Evolutionary conservation across 352 stramenopile species (phyloP).

Genomic region (Elongisporangium prolatum): DNA sequence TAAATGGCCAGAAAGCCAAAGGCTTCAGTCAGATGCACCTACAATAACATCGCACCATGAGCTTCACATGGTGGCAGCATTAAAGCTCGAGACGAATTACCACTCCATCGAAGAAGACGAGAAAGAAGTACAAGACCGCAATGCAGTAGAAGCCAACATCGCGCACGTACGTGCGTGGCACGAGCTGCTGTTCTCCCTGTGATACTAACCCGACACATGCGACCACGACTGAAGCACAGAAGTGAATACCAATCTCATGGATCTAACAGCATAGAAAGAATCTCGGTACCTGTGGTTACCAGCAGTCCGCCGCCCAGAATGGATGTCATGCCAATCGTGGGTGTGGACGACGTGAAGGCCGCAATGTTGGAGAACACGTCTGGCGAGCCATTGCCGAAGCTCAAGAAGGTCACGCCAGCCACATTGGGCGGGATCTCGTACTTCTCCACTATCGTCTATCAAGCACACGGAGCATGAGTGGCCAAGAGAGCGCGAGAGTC

Average conservation of each 20-base stretch:
- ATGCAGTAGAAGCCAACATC: slow-evolving; percentile 76
- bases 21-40: slow-evolving; percentile 55
- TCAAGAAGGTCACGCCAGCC: slow-evolving; percentile 75
- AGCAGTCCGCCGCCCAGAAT: slow-evolving; percentile 70
- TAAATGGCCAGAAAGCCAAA: slow-evolving; percentile 76
- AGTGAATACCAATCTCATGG: neutral
- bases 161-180: slow-evolving; percentile 67
- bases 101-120: slow-evolving; percentile 67
- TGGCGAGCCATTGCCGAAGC: slow-evolving; percentile 74
- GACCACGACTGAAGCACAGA: slow-evolving; percentile 33
- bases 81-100: slow-evolving; percentile 9
- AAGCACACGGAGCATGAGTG: neutral
- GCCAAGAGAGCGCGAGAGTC: neutral
- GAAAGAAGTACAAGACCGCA: slow-evolving; percentile 56
- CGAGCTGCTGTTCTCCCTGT: slow-evolving; percentile 64
- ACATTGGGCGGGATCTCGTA: slow-evolving; percentile 71
- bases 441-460: slow-evolving; percentile 62
- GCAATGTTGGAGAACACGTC: slow-evolving; percentile 83
- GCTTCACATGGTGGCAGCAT: neutral
- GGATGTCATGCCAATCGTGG: slow-evolving; percentile 63
- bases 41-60: neutral
- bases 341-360: slow-evolving; percentile 51
- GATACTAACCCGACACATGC: slow-evolving; percentile 70
- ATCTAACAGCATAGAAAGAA: neutral
- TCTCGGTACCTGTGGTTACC: slow-evolving; percentile 47